phyloP scores from a whole-genome alignment of 2,329 filamentous ascomycete species.

The Fusarium denticulatum region DNA sequence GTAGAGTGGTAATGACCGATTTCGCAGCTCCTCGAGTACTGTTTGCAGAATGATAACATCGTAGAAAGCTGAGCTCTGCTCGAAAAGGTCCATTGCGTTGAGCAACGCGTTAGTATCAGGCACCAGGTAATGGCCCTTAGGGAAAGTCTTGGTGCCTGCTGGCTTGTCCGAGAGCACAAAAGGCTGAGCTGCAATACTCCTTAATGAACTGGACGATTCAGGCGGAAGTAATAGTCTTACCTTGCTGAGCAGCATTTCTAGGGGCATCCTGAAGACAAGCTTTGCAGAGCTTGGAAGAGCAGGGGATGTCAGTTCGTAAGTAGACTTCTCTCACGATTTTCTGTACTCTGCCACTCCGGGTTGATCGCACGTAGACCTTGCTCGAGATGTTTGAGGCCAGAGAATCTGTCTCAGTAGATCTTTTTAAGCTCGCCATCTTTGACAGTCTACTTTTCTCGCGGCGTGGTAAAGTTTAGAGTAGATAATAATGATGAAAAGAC shows the following conservation, averaged over 20 bases:
- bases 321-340: constrained; percentile 99
- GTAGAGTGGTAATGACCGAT: constrained; percentile 92
- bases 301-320: constrained; percentile 94
- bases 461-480: constrained; percentile 8
- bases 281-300: constrained; percentile 89
- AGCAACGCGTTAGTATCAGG: constrained; percentile 97
- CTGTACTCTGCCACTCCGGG: constrained; percentile 95
- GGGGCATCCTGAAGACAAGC: constrained; percentile 79
- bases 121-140: constrained; percentile 90
- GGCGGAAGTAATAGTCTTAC: constrained; percentile 57
- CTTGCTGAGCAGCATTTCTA: constrained; percentile 78
- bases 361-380: constrained; percentile 95
- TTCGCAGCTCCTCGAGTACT: constrained; percentile 94
- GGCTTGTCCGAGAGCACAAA: constrained; percentile 92
- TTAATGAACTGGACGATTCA: constrained; percentile 5
- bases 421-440: constrained; percentile 73
- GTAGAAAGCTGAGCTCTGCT: constrained; percentile 89
- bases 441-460: neutral
- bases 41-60: constrained; percentile 98
- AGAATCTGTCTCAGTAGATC: constrained; percentile 62
- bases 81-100: constrained; percentile 96
- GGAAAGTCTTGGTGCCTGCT: constrained; percentile 82
- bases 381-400: constrained; percentile 82
- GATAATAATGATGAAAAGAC: constrained; percentile 33
- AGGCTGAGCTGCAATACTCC: constrained; percentile 67